Percentiles rank a stretch among this genome's conserved stretches.
These are phyloP conservation scores for Globisporangium okanoganense DNA, from an alignment of 352 stramenopile genomes.

Conservation along the genomic window DNA sequence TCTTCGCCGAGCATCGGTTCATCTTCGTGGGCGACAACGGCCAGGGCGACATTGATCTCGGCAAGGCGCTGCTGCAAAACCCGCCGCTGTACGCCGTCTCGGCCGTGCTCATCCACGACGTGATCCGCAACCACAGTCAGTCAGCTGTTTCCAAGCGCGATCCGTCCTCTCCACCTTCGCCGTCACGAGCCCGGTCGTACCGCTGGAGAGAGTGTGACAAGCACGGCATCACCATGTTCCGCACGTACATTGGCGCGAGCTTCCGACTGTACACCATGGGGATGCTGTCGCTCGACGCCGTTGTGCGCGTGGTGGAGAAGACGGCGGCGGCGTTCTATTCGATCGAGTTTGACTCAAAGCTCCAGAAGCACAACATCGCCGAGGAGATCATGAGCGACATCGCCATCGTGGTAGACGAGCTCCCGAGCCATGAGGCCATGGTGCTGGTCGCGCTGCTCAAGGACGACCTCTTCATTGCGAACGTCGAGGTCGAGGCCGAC, in stretches of 20 bases:
- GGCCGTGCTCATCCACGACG: constrained; percentile 75
- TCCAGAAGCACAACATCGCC: constrained; percentile 50
- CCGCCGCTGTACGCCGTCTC: constrained; percentile 50
- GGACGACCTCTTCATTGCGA: constrained; percentile 32
- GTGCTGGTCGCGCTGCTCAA: constrained; percentile 42
- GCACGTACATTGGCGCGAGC: constrained; percentile 76
- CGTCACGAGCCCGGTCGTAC: constrained; percentile 35
- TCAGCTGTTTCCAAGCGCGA: not conserved
- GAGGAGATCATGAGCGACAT: constrained; percentile 64
- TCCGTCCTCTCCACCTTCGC: constrained; percentile 1
- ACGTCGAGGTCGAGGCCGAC: not conserved
- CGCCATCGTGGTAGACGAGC: constrained; percentile 41
- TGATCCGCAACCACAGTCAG: constrained; percentile 70
- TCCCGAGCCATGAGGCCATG: constrained; percentile 54
- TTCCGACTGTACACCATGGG: constrained; percentile 47
- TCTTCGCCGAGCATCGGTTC: constrained; percentile 74
- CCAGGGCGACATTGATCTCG: constrained; percentile 77
- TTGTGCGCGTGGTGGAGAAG: constrained; percentile 62
- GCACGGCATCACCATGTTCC: constrained; percentile 66
- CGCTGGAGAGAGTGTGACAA: constrained; percentile 59
- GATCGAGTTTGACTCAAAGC: constrained; percentile 59
- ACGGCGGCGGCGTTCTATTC: constrained; percentile 44
- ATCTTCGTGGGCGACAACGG: constrained; percentile 83
- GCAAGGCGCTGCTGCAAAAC: constrained; percentile 57
- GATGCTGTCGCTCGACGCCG: constrained; percentile 43